These are phyloP conservation scores for Golubevia sp. DNA, from an alignment of 1,284 basidiomycete genomes.

Conservation along the genomic window DNA sequence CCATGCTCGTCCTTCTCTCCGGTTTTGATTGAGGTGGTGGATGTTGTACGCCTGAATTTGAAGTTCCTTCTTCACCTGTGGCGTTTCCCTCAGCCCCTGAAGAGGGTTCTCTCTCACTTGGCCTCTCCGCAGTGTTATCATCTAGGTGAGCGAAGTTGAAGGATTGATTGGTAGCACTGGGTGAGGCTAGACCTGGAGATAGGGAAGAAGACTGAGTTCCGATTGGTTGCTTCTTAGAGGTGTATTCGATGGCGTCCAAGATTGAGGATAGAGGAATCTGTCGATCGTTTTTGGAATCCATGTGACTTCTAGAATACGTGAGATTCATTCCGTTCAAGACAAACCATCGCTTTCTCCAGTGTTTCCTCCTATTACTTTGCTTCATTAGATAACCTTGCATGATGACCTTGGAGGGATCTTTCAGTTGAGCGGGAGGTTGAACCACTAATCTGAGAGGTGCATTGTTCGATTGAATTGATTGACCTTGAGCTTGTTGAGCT, in stretches of 20 bases:
- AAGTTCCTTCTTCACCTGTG: constrained; percentile 8
- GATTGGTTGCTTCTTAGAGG: constrained; percentile 58
- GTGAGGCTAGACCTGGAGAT: constrained; percentile 21
- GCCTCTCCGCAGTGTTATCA: not conserved
- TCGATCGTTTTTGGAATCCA: constrained; percentile 79
- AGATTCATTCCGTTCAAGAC: constrained; percentile 59
- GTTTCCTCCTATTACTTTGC: constrained; percentile 86
- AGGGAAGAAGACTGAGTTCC: constrained; percentile 23
- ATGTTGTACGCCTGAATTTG: constrained; percentile 5
- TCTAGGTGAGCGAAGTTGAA: constrained; percentile 8
- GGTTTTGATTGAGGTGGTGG: constrained; percentile 14
- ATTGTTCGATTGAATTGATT: too few species aligned
- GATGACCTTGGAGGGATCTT: constrained; percentile 49
- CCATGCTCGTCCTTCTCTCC: constrained; percentile 24
- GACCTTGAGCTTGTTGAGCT: not conserved
- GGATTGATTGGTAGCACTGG: constrained; percentile 18
- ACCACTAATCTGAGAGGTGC: too few species aligned
- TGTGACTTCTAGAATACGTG: constrained; percentile 62
- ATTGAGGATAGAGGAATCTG: constrained; percentile 83
- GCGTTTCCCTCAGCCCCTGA: too few species aligned
- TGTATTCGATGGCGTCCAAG: constrained; percentile 87
- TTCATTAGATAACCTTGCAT: constrained; percentile 90
- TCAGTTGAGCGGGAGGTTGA: too few species aligned
- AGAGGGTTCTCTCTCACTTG: not conserved
- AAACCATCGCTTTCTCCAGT: constrained; percentile 81